These are phyloP conservation scores for Pyrenophora teres DNA, from an alignment of 2,329 filamentous ascomycete genomes.

Conservation along the genomic window DNA sequence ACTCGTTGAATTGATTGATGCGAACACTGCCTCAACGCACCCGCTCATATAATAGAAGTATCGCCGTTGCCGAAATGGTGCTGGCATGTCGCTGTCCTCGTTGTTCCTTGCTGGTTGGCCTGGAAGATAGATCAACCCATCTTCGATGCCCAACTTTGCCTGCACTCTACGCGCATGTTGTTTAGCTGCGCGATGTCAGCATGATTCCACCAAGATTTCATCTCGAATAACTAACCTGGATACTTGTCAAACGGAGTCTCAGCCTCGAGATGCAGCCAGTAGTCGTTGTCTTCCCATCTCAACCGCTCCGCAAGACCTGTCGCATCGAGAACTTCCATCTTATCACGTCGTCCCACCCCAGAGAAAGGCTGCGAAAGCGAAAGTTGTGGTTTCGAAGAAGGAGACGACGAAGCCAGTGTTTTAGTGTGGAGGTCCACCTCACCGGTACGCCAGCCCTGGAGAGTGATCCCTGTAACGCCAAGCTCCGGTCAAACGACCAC, in stretches of 20 bases:
- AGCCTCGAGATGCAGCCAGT: constrained; percentile 44
- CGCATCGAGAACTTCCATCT: constrained; percentile 36
- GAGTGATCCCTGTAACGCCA: constrained; percentile 7
- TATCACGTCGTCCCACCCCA: constrained; percentile 16
- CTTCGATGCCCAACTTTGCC: constrained; percentile 38
- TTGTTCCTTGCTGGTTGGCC: constrained; percentile 56
- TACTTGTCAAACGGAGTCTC: constrained; percentile 46
- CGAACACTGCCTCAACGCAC: constrained; percentile 27
- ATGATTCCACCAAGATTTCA: background rate
- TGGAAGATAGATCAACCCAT: constrained; percentile 61
- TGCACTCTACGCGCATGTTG: constrained; percentile 49
- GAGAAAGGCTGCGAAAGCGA: constrained; percentile 16
- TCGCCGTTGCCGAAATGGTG: constrained; percentile 62
- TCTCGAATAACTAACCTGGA: constrained; percentile 38
- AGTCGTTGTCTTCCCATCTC: constrained; percentile 35
- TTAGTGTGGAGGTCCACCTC: constrained; percentile 15
- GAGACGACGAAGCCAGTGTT: constrained; percentile 11
- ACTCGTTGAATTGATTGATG: background rate
- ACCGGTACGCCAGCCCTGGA: constrained; percentile 18
- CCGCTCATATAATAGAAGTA: constrained; percentile 67
- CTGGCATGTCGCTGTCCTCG: constrained; percentile 64
- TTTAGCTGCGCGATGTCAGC: constrained; percentile 38
- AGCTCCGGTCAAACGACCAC: constrained; percentile 16
- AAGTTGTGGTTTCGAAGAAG: constrained; percentile 11
- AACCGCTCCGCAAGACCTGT: constrained; percentile 35